phyloP scores from a whole-genome alignment of 371 early-diverging fungal genomes.

The Coemansia sp. region DNA sequence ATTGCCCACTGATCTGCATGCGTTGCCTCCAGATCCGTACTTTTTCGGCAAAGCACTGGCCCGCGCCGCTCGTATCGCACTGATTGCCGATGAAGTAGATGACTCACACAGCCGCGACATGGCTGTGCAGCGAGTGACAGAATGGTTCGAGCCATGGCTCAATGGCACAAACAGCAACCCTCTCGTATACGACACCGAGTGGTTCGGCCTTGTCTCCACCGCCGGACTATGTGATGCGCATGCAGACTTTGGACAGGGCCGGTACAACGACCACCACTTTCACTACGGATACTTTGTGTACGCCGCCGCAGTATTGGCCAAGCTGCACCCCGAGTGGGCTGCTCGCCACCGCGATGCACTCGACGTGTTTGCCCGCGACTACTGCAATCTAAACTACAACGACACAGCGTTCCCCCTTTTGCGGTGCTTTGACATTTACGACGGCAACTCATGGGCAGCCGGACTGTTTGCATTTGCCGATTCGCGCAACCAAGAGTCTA shows the following conservation, averaged over 20 bases:
- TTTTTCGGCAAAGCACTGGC: constrained; percentile 75
- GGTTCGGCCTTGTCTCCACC: constrained; percentile 62
- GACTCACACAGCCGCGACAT: constrained; percentile 37
- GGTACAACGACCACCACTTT: constrained; percentile 77
- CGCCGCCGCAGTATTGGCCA: constrained; percentile 64
- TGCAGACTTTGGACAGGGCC: constrained; percentile 60
- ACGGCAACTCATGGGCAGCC: constrained; percentile 77
- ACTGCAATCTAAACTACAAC: constrained; percentile 55
- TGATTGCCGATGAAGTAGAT: constrained; percentile 61
- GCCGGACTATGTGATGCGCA: constrained; percentile 53
- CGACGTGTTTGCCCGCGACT: constrained; percentile 62
- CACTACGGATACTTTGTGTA: constrained; percentile 73
- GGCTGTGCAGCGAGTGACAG: constrained; percentile 47
- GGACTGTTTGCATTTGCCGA: constrained; percentile 67
- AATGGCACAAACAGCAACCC: constrained; percentile 56
- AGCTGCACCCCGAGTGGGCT: constrained; percentile 55
- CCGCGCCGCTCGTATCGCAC: constrained; percentile 62
- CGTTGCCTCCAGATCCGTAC: constrained; percentile 58
- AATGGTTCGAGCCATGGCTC: constrained; percentile 58
- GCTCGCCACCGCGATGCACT: constrained; percentile 29
- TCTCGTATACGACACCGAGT: constrained; percentile 61
- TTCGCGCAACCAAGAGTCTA: constrained; percentile 75
- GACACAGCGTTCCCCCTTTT: constrained; percentile 58
- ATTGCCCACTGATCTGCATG: constrained; percentile 25
- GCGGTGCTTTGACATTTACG: constrained; percentile 71